A percentile compares a stretch with the other conserved stretches of the same genome.
phyloP scores from a whole-genome alignment of 441 rosid species.

The Biscutella laevigata region DNA sequence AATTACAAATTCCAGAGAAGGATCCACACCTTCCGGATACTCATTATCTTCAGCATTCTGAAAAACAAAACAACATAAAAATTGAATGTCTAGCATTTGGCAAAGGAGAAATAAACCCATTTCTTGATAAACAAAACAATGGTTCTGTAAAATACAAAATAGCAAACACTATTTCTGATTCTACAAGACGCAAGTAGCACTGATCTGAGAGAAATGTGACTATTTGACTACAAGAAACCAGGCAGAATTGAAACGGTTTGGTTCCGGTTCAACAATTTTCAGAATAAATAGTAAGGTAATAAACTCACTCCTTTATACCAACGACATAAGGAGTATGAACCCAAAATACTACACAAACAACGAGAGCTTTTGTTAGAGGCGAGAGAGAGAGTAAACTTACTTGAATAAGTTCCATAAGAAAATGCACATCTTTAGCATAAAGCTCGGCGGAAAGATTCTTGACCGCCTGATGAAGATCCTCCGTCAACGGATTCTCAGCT shows the following conservation, averaged over 20 bases:
- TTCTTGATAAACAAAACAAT: no score
- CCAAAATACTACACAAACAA: no score
- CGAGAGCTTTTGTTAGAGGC: no score
- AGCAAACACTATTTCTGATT: not conserved
- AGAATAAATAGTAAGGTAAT: not conserved
- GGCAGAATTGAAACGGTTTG: not conserved
- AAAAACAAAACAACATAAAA: not conserved
- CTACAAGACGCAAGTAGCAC: no score
- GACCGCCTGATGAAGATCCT: slow-evolving; percentile 53
- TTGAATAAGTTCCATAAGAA: slow-evolving; percentile 64
- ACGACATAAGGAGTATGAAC: no score
- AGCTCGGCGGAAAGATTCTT: slow-evolving; percentile 59
- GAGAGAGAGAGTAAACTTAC: slow-evolving; percentile 22
- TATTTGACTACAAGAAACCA: not conserved
- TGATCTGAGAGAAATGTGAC: no score
- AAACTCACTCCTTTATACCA: no score
- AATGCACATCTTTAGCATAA: slow-evolving; percentile 64
- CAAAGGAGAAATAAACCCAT: not conserved
- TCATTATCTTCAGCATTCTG: slow-evolving; percentile 82
- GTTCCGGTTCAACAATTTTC: not conserved
- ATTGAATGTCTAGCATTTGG: not conserved
- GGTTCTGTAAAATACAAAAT: no score
- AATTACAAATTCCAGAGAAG: slow-evolving; percentile 63
- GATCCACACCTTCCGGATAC: slow-evolving; percentile 52
- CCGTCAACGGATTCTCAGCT: slow-evolving; percentile 34